Evolutionary conservation across 2,329 filamentous ascomycete species (phyloP), one percentile per base, ranked within the genome.

Genomic region (Ophiostoma sp.): DNA sequence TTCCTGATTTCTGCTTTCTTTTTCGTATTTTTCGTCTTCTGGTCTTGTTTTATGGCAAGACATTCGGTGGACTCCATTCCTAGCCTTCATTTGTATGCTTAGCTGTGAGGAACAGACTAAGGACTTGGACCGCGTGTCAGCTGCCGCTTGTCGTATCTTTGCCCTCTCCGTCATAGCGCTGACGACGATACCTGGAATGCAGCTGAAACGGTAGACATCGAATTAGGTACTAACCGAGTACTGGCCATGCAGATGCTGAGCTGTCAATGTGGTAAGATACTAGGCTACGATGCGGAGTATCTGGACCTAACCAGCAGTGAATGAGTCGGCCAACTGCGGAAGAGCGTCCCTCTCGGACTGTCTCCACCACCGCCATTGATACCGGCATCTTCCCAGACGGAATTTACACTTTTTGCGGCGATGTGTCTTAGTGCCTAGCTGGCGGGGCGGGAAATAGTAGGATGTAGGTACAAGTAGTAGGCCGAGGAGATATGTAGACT

Each of bases 1-100:
- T 60, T 60, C 27, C 14, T 52, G 3, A 18, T 49, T 49, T 44
- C 7, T 12, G 14, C 45, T 49, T 14, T 16, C 12, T 49, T 18
- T 27, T 52, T 60, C 55, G 11, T 60, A 7, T 38, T 60, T 27
- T 52, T 60, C 55, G 11, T 60, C 12, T 38, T 60, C 8, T 60
- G 55, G 55, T 60, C 55, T 60, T 60, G 55, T 60, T 27, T 36
- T 60, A 60, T 18, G 27, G 27, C n/a, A 60, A 60, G 55, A 60
- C 55, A 60, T 38, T 60, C 14, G 55, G 55, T 60, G 55, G 55
- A 27, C 27, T 40, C 11, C 55, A 60, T 60, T 60, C 27, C 55
- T 60, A 60, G 55, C 55, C 55, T 40, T 12, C 38, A n/a, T 38
- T 36, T 38, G 36, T 36, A 11, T 38, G 12, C 27, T 18, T 38